Evolutionary conservation across 2,329 filamentous ascomycete species (phyloP).

Genomic region (Alternaria sp.): DNA sequence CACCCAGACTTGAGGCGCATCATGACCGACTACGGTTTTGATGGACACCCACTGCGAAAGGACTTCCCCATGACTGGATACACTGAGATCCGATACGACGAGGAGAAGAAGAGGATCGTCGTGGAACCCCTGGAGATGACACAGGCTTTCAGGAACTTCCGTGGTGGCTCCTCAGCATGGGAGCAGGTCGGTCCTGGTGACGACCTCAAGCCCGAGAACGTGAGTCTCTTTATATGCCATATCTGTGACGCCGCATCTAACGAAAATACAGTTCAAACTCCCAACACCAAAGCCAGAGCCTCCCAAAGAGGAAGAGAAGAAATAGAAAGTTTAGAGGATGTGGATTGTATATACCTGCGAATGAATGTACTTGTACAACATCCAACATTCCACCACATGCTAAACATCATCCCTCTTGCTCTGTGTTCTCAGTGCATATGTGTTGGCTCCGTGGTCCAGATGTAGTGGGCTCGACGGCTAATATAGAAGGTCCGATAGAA

Average conservation of each 20-base stretch:
- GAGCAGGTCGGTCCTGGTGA: slow-evolving; percentile 76
- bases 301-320: slow-evolving; percentile 89
- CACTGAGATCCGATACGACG: slow-evolving; percentile 96
- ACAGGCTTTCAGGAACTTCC: slow-evolving; percentile 98
- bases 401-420: background rate
- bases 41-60: slow-evolving; percentile 95
- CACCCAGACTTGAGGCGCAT: slow-evolving; percentile 96
- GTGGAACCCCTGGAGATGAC: slow-evolving; percentile 97
- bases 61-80: slow-evolving; percentile 98
- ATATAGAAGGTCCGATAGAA: background rate
- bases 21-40: slow-evolving; percentile 99
- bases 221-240: slow-evolving; percentile 47
- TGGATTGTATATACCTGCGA: slow-evolving; percentile 53
- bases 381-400: background rate
- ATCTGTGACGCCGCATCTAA: slow-evolving; percentile 6
- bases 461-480: background rate
- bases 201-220: slow-evolving; percentile 77
- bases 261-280: slow-evolving; percentile 76
- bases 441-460: background rate
- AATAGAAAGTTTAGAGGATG: slow-evolving; percentile 64
- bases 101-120: slow-evolving; percentile 99
- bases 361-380: slow-evolving; percentile 35
- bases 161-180: slow-evolving; percentile 75
- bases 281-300: slow-evolving; percentile 93
- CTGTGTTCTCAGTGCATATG: background rate